Evolutionary conservation across 169 alveolate species (phyloP).

Genomic region (Eimeria zaria): DNA sequence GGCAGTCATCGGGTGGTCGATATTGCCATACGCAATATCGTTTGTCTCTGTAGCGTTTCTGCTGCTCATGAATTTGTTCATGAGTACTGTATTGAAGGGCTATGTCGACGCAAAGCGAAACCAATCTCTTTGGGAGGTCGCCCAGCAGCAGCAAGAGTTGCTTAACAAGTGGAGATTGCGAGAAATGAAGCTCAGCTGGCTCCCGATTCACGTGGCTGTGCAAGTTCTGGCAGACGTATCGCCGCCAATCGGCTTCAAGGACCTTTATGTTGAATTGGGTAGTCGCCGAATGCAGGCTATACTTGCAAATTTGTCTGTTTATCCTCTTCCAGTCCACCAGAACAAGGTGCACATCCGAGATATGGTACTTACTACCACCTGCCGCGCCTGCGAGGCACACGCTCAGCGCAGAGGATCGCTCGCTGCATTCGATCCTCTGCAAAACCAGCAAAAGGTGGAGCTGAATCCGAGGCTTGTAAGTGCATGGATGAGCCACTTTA

Average conservation of each 20-base stretch:
- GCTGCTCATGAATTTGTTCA: slow-evolving; percentile 81
- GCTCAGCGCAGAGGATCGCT: slow-evolving; percentile 73
- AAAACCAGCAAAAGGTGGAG: slow-evolving; percentile 71
- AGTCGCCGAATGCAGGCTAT: slow-evolving; percentile 64
- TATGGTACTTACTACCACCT: slow-evolving; percentile 61
- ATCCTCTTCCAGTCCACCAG: slow-evolving; percentile 71
- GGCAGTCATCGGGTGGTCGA: neutral
- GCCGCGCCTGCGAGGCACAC: slow-evolving; percentile 85
- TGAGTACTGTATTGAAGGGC: slow-evolving; percentile 76
- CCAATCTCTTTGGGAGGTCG: slow-evolving; percentile 78
- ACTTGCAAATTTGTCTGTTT: slow-evolving; percentile 56
- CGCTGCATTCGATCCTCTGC: slow-evolving; percentile 14
- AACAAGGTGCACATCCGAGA: slow-evolving; percentile 82
- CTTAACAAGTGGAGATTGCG: slow-evolving; percentile 67
- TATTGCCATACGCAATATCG: slow-evolving; percentile 47
- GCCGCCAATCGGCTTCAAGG: slow-evolving; percentile 73
- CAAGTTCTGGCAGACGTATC: slow-evolving; percentile 44
- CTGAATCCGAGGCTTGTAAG: slow-evolving; percentile 71
- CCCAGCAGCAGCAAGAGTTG: slow-evolving; percentile 73
- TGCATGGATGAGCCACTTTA: slow-evolving; percentile 74
- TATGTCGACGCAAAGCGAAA: slow-evolving; percentile 80
- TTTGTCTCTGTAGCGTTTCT: slow-evolving; percentile 67
- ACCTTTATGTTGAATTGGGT: slow-evolving; percentile 29
- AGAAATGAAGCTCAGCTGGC: slow-evolving; percentile 81
- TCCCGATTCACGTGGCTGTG: slow-evolving; percentile 63